Base-by-base conservation (phyloP, 345 rosid species). In the Capsella bursapastoris region DNA sequence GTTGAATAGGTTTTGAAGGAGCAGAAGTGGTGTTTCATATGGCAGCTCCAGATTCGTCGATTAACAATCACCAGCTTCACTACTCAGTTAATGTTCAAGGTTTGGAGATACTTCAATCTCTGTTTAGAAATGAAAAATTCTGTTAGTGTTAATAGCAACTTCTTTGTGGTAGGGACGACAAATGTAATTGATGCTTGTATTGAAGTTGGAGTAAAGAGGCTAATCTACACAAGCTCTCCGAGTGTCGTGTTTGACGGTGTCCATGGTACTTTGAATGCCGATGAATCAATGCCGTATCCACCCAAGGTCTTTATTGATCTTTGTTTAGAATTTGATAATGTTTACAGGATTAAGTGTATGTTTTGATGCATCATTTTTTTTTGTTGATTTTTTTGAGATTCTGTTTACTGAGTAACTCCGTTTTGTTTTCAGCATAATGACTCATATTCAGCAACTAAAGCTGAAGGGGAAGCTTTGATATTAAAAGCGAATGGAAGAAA, bases 1-100 rank as follows among this genome's bases (percentile, higher is more conserved):
- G 16, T 81, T 12, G 6, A 79, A 60, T 80, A 95, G 97, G 84
- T 40, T 82, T 76, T 64, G 74, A 86, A 72, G 99, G 97, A 61
- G 93, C 81, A 13, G 90, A 92, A 64, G 97, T 86, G 6, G 93
- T 95, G 5, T 92, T 87, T 82, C 99, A 95, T 74, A 90, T 88
- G 97, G 99, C 99, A 38, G 97, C 99, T 57, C 99, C 99, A 4
- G 83, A 92, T 87, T 95, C 99, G 9, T 90, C 97, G 3, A 84
- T 92, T 66, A 95, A 95, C 50, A 83, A 75, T 72, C 72, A 77
- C 66, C 81, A 85, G 84, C 97, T 95, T 70, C 99, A 95, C 16
- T 79, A 86, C 75, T 89, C 97, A 8, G 99, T 95, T 71, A 95
- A 92, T 72, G 97, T 95, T 57, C 83, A 82, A 85, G 98, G 98